These are phyloP conservation scores for Exobasidium cylindrosporum DNA, from an alignment of 1,284 basidiomycete species.

Conservation along the genomic window DNA sequence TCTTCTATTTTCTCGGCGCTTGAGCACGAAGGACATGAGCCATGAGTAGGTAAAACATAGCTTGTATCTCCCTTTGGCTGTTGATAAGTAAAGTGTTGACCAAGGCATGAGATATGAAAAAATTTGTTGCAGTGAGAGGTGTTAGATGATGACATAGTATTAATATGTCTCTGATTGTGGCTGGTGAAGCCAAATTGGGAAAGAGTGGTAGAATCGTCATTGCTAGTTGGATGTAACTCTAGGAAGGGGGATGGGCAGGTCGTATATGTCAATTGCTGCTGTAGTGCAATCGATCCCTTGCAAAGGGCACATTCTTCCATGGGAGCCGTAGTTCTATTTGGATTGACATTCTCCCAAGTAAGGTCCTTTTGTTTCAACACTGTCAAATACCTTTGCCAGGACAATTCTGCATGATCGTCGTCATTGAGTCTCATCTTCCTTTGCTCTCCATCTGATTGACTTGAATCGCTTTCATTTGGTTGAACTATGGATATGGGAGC, in stretches of 20 bases:
- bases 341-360: not conserved
- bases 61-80: not conserved
- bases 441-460: not conserved
- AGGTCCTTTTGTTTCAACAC: not conserved
- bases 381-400: not conserved
- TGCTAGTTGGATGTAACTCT: conserved; percentile 20
- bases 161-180: conserved; percentile 19
- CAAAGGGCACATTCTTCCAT: not conserved
- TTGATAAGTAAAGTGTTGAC: conserved; percentile 61
- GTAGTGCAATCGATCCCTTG: not conserved
- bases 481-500: not conserved
- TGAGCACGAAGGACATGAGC: conserved; percentile 24
- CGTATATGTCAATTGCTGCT: conserved; percentile 64
- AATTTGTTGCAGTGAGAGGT: conserved; percentile 60
- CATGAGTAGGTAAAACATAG: conserved; percentile 30
- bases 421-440: conserved; percentile 4
- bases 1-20: not conserved
- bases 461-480: not conserved
- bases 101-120: conserved; percentile 71
- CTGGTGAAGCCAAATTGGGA: conserved; percentile 19
- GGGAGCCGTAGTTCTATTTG: not conserved
- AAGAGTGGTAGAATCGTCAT: conserved; percentile 15
- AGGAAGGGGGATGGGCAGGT: conserved; percentile 59
- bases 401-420: not conserved
- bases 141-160: not conserved